Evolutionary conservation across 1,284 basidiomycete species (phyloP).

Genomic region (Ceratobasidium papillatum): DNA sequence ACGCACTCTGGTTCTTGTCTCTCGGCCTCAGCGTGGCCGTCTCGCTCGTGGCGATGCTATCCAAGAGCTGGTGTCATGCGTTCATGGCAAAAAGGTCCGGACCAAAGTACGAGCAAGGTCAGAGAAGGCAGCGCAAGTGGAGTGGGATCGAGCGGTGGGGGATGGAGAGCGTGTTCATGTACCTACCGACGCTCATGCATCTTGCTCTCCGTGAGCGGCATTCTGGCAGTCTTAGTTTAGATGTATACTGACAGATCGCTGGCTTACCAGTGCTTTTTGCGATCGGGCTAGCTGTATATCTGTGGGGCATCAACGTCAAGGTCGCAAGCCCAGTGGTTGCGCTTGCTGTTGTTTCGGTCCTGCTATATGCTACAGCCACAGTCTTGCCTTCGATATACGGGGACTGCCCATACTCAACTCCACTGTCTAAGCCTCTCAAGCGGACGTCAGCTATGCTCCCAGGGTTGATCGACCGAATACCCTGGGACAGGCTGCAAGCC

Average conservation of each 20-base stretch:
- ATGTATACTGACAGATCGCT: too few species aligned
- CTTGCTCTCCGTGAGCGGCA: too few species aligned
- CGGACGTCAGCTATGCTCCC: too few species aligned
- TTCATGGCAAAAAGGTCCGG: background rate
- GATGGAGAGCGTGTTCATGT: too few species aligned
- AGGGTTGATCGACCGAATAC: too few species aligned
- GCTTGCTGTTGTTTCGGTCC: background rate
- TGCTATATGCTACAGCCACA: background rate
- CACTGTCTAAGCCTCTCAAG: too few species aligned
- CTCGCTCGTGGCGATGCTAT: background rate
- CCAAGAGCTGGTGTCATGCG: background rate
- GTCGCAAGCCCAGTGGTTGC: background rate
- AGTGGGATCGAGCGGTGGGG: too few species aligned
- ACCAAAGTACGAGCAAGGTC: background rate
- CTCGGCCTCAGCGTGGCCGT: conserved; percentile 4
- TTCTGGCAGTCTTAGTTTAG: too few species aligned
- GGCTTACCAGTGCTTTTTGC: background rate
- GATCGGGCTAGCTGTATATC: background rate
- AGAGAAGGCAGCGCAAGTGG: background rate
- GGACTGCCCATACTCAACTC: background rate
- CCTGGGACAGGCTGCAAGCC: too few species aligned
- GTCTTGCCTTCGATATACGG: background rate
- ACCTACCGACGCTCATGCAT: too few species aligned
- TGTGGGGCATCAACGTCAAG: background rate
- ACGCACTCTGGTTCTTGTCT: background rate